Evolutionary conservation across 73 alveolate genomes (phyloP).

Genomic region (Paramecium caudatum): DNA sequence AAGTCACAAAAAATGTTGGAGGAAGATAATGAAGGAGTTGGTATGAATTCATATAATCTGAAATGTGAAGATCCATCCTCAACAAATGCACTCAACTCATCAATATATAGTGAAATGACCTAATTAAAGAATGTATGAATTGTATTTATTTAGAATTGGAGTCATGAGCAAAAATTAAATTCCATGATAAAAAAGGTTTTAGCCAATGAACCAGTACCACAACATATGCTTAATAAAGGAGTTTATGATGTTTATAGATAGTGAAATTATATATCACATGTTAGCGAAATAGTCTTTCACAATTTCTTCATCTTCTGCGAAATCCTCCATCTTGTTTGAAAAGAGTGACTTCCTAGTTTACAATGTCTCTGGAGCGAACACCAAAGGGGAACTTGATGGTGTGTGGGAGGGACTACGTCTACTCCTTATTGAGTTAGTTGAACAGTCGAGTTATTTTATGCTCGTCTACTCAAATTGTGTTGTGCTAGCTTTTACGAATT

Average conservation of each 20-base stretch:
- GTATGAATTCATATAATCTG: conserved; percentile 27
- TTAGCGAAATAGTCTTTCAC: conserved; percentile 4
- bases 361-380: not conserved
- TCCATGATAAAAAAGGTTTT: not conserved
- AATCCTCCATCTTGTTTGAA: not conserved
- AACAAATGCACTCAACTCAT: conserved; percentile 31
- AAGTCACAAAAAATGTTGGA: conserved; percentile 34
- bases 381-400: conserved; percentile 24
- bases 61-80: conserved; percentile 58
- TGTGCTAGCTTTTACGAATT: not conserved
- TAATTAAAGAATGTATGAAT: not conserved
- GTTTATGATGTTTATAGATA: conserved; percentile 51
- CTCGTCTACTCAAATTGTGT: not conserved
- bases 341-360: conserved; percentile 7
- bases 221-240: conserved; percentile 27
- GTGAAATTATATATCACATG: conserved; percentile 14
- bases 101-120: not conserved
- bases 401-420: conserved; percentile 6
- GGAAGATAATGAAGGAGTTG: conserved; percentile 57
- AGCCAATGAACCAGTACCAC: conserved; percentile 25
- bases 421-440: not conserved
- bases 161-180: not conserved
- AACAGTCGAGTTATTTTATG: not conserved
- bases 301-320: not conserved
- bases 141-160: not conserved